These are phyloP conservation scores for Huntiella omanensis DNA, from an alignment of 2,329 filamentous ascomycete species.

Conservation along the genomic window DNA sequence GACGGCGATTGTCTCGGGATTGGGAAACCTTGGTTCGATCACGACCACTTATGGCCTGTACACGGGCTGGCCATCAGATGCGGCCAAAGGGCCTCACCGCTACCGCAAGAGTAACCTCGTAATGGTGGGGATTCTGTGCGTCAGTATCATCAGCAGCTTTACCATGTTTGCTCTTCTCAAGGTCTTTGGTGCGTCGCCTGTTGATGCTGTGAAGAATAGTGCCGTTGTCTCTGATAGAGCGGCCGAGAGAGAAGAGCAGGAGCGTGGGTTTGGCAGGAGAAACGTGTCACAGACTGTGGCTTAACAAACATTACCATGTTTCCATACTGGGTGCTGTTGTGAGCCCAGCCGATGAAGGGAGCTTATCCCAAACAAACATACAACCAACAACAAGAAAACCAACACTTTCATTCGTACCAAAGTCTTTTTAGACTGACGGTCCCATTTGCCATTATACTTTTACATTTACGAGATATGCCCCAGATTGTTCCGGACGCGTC, in stretches of 20 bases:
- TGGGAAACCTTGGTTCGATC: constrained; percentile 74
- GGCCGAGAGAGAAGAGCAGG: constrained; percentile 35
- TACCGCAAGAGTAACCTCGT: constrained; percentile 70
- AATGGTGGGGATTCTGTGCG: constrained; percentile 69
- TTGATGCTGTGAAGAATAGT: constrained; percentile 26
- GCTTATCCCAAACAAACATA: too few species aligned
- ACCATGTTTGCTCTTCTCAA: constrained; percentile 49
- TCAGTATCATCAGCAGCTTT: constrained; percentile 56
- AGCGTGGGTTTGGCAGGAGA: constrained; percentile 35
- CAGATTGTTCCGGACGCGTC: too few species aligned
- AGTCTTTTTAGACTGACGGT: neutral
- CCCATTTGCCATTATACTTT: neutral
- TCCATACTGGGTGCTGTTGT: too few species aligned
- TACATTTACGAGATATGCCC: constrained; percentile 7
- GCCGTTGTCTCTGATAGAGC: constrained; percentile 39
- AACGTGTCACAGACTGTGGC: too few species aligned
- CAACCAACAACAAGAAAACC: constrained; percentile 12
- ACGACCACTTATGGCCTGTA: constrained; percentile 80
- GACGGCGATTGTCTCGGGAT: constrained; percentile 65
- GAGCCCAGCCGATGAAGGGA: too few species aligned
- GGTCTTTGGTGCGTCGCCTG: constrained; percentile 28
- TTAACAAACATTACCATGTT: too few species aligned
- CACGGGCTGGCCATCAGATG: constrained; percentile 67
- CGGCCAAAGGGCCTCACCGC: constrained; percentile 44
- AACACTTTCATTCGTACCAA: constrained; percentile 6